These are phyloP conservation scores for Mycosphaerella arachidis DNA, from an alignment of 2,329 filamentous ascomycete species.

Conservation along the genomic window DNA sequence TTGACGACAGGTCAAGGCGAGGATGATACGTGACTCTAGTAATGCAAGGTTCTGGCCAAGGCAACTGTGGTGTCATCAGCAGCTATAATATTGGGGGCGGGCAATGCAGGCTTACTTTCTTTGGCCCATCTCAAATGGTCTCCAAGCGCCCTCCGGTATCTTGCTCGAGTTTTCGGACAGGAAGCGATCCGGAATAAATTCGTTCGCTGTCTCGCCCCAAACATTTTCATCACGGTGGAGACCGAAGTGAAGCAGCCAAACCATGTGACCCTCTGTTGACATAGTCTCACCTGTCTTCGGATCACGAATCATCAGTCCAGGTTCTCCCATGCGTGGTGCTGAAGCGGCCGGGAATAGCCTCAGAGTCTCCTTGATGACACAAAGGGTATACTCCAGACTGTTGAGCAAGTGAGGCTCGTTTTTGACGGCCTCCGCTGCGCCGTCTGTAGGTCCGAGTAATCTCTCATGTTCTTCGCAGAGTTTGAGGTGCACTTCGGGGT, in stretches of 20 bases:
- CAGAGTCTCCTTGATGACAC: conserved; percentile 51
- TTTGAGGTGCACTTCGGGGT: conserved; percentile 29
- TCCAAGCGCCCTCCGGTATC: conserved; percentile 45
- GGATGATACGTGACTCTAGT: conserved; percentile 47
- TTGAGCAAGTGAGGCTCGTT: conserved; percentile 46
- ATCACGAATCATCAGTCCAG: conserved; percentile 36
- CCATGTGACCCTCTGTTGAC: conserved; percentile 41
- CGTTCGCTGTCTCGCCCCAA: conserved; percentile 38
- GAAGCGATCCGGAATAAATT: conserved; percentile 50
- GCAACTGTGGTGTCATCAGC: conserved; percentile 32
- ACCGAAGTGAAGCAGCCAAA: conserved; percentile 38
- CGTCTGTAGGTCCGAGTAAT: conserved; percentile 39
- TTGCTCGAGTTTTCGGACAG: conserved; percentile 26
- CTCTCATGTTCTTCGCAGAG: conserved; percentile 48
- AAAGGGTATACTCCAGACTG: conserved; percentile 48
- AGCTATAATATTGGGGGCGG: neutral
- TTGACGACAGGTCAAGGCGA: conserved; percentile 46
- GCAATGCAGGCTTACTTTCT: conserved; percentile 31
- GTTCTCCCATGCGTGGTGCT: conserved; percentile 35
- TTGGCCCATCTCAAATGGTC: conserved; percentile 51
- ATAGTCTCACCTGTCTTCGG: conserved; percentile 39
- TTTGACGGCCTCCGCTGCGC: conserved; percentile 33
- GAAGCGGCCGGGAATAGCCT: conserved; percentile 48
- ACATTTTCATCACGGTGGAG: conserved; percentile 33
- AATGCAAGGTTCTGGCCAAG: conserved; percentile 52